These are phyloP conservation scores for Cladosporium sp. DNA, from an alignment of 2,329 filamentous ascomycete genomes.

Conservation along the genomic window DNA sequence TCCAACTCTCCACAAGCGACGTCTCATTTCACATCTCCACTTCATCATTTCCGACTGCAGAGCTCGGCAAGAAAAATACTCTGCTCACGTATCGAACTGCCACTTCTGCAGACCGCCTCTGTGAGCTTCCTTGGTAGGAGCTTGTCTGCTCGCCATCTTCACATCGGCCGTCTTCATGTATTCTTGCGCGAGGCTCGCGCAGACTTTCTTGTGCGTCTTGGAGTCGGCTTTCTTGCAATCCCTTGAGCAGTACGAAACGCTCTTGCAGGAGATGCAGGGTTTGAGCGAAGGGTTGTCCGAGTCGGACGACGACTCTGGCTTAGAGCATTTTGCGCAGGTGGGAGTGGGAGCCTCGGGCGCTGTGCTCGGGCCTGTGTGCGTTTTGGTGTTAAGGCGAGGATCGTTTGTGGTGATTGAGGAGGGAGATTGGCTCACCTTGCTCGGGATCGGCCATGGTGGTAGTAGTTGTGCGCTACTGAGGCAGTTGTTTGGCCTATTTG, in stretches of 20 bases:
- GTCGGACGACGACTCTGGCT: constrained; percentile 3
- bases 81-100: constrained; percentile 32
- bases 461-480: background rate
- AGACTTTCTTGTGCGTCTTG: constrained; percentile 39
- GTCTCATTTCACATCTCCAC: too few relatives aligned
- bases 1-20: too few relatives aligned
- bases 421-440: constrained; percentile 5
- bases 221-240: constrained; percentile 38
- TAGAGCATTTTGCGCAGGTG: constrained; percentile 13
- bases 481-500: background rate
- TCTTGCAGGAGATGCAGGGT: constrained; percentile 38
- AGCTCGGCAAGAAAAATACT: background rate
- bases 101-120: constrained; percentile 38
- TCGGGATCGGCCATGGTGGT: constrained; percentile 4
- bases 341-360: constrained; percentile 1
- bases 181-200: constrained; percentile 35
- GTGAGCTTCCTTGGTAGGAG: constrained; percentile 30
- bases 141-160: constrained; percentile 35
- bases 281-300: constrained; percentile 23
- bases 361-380: background rate
- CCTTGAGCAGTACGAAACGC: constrained; percentile 36
- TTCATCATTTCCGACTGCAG: too few relatives aligned
- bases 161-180: constrained; percentile 35
- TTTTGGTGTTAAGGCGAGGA: constrained; percentile 1
- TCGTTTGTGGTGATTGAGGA: background rate